Conservation (phyloP, 2,329 filamentous ascomycete genomes). For the Pseudogymnoascus sp. region DNA sequence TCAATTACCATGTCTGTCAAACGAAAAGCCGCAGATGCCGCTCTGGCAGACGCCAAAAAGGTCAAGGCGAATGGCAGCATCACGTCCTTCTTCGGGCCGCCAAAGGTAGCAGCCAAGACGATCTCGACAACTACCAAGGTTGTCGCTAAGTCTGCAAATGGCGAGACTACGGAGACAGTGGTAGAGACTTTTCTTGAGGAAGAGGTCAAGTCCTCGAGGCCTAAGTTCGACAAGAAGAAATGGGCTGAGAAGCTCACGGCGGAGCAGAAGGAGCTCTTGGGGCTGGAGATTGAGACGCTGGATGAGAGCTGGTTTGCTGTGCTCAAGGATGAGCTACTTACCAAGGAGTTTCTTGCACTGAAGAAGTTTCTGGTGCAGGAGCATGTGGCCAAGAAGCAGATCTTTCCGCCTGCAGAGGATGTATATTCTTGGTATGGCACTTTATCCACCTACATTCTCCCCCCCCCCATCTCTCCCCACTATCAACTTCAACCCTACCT, state of each 20-base stretch:
- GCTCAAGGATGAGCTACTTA: constrained; percentile 77
- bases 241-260: constrained; percentile 74
- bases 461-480: constrained; percentile 1
- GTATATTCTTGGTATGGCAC: constrained; percentile 80
- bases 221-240: constrained; percentile 77
- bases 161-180: constrained; percentile 1
- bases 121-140: constrained; percentile 26
- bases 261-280: constrained; percentile 75
- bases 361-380: constrained; percentile 83
- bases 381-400: constrained; percentile 60
- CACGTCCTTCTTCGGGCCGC: constrained; percentile 80
- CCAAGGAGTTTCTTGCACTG: constrained; percentile 72
- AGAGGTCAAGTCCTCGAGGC: background rate
- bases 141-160: background rate
- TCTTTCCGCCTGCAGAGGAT: constrained; percentile 82
- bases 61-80: constrained; percentile 69
- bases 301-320: constrained; percentile 85
- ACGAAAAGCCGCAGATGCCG: constrained; percentile 51
- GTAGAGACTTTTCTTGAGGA: constrained; percentile 14
- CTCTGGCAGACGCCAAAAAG: constrained; percentile 54
- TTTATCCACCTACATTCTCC: background rate
- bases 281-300: constrained; percentile 85
- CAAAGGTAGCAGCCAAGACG: constrained; percentile 17
- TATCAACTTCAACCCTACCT: background rate
- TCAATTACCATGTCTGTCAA: constrained; percentile 41